Conservation (phyloP, 345 rosid species). For the Arabidopsis thaliana region DNA sequence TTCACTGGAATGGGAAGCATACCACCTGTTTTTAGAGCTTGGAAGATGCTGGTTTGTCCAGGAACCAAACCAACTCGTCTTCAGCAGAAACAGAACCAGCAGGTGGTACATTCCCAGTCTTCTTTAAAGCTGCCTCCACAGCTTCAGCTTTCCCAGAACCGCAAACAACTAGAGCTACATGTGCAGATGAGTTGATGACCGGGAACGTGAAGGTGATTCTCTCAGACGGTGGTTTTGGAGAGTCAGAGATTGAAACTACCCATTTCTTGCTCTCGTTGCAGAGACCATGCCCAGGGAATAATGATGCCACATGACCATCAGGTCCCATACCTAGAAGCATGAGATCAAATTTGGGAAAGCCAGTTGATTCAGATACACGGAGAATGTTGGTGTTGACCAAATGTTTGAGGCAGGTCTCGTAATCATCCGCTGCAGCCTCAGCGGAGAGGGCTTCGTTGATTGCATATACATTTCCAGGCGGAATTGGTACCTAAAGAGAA, state of each 20-base stretch:
- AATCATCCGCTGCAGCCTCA: constrained; percentile 88
- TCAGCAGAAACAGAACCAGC: constrained; percentile 71
- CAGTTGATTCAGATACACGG: constrained; percentile 53
- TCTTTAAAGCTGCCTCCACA: constrained; percentile 59
- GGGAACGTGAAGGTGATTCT: constrained; percentile 91
- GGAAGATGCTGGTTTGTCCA: constrained; percentile 82
- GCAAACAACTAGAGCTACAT: constrained; percentile 72
- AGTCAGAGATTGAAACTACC: constrained; percentile 74
- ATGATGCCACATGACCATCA: constrained; percentile 87
- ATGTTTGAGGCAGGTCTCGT: constrained; percentile 74
- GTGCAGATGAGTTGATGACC: constrained; percentile 75
- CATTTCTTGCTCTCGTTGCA: constrained; percentile 71
- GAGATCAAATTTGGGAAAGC: constrained; percentile 83
- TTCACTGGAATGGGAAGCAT: neutral
- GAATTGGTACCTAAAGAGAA: constrained; percentile 61
- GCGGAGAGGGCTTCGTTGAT: constrained; percentile 79
- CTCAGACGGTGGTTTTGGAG: constrained; percentile 87
- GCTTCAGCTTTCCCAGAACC: constrained; percentile 72
- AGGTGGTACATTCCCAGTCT: constrained; percentile 63
- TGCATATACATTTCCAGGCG: constrained; percentile 67
- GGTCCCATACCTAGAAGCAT: constrained; percentile 94
- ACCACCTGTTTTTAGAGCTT: constrained; percentile 49
- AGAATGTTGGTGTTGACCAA: constrained; percentile 52
- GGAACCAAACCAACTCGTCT: constrained; percentile 79
- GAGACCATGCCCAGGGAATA: constrained; percentile 80